Evolutionary conservation across 148 eudicot genomes (phyloP).

Genomic region (Suaeda aralocaspica): DNA sequence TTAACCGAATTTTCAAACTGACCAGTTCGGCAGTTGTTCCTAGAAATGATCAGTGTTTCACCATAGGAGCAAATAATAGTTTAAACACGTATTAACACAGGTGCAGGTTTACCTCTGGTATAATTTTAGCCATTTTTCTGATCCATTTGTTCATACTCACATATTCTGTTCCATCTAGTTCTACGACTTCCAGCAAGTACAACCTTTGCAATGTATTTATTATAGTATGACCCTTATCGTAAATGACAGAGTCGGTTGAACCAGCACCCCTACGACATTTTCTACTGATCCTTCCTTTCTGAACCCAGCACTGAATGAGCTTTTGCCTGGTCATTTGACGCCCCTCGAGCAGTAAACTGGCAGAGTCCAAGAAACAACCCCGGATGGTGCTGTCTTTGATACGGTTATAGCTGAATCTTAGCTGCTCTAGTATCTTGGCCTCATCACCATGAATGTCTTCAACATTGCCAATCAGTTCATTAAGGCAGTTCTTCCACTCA

Average conservation of each 20-base stretch:
- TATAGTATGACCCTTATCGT: constrained; percentile 10
- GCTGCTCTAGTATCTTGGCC: constrained; percentile 15
- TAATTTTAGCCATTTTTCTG: constrained; percentile 14
- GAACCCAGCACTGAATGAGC: constrained; percentile 8
- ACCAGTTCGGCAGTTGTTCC: too few relatives aligned
- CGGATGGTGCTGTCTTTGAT: background rate
- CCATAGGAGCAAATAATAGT: too few relatives aligned
- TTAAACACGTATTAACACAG: too few relatives aligned
- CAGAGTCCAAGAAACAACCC: constrained; percentile 10
- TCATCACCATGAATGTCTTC: constrained; percentile 9
- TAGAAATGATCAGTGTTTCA: too few relatives aligned
- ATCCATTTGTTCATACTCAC: constrained; percentile 20
- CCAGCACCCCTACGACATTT: background rate
- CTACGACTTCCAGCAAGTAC: constrained; percentile 12
- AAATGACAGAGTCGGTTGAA: background rate
- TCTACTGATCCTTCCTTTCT: background rate
- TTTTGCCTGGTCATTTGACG: background rate
- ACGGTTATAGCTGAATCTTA: background rate
- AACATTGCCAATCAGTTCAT: constrained; percentile 12
- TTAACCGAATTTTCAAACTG: too few relatives aligned
- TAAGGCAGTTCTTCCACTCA: constrained; percentile 15
- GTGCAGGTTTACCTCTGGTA: background rate
- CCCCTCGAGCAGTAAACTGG: constrained; percentile 11
- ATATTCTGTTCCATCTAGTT: background rate
- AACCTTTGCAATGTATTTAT: background rate